These are phyloP conservation scores for Lasiosphaeris hirsuta DNA, from an alignment of 495 filamentous ascomycete species.

Conservation along the genomic window DNA sequence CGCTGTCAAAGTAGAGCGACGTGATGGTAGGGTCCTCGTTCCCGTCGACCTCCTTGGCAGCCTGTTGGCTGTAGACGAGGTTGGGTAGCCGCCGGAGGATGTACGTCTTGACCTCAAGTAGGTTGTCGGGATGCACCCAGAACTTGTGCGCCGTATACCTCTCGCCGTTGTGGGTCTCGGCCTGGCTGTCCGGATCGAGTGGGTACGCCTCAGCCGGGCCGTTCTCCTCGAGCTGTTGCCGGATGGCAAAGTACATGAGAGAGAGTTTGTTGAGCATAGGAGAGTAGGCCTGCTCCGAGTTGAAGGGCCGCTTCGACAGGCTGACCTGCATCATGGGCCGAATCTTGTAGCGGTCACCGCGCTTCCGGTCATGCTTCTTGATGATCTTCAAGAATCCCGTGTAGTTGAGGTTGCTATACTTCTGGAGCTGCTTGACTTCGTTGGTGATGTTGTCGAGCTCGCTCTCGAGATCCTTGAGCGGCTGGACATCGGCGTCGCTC, in stretches of 20 bases:
- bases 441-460: constrained; percentile 85
- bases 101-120: constrained; percentile 92
- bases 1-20: constrained; percentile 91
- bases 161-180: constrained; percentile 53
- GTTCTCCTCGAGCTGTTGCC: constrained; percentile 67
- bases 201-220: constrained; percentile 23
- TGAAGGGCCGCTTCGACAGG: constrained; percentile 82
- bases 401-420: constrained; percentile 94
- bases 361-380: constrained; percentile 96
- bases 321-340: constrained; percentile 86
- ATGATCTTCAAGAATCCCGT: constrained; percentile 96
- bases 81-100: constrained; percentile 87
- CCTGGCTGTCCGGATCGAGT: constrained; percentile 36
- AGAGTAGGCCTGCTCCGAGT: constrained; percentile 85
- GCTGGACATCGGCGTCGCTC: constrained; percentile 46
- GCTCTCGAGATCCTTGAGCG: constrained; percentile 63
- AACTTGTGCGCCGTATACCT: constrained; percentile 93
- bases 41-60: constrained; percentile 70
- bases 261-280: constrained; percentile 86
- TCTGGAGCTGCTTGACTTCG: constrained; percentile 89
- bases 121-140: constrained; percentile 93
- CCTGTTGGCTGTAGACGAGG: constrained; percentile 86
- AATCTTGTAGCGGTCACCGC: constrained; percentile 75
- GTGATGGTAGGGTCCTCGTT: constrained; percentile 87
- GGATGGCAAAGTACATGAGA: constrained; percentile 91